Evolutionary conservation across 805 yeast species (phyloP).

Genomic region (Candida berthetii): DNA sequence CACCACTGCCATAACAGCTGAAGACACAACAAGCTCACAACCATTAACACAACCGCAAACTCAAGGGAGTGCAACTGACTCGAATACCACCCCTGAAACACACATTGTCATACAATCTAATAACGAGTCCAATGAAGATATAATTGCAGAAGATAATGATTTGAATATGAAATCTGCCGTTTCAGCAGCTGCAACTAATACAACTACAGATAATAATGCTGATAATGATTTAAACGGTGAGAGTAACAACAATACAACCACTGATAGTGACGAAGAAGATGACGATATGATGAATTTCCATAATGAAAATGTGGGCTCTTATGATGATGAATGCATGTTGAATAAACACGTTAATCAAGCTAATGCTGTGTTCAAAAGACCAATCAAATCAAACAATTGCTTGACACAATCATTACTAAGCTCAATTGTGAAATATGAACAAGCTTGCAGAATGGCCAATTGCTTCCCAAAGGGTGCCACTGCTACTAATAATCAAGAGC

Average conservation of each 20-base stretch:
- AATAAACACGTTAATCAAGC: no score
- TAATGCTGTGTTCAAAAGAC: no score
- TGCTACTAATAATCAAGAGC: not conserved
- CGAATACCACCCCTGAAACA: not conserved
- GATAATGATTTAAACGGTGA: no score
- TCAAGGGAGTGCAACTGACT: slow-evolving; percentile 1
- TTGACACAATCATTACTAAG: slow-evolving; percentile 14
- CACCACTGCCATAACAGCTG: not conserved
- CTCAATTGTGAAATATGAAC: slow-evolving; percentile 15
- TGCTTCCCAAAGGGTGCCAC: not conserved
- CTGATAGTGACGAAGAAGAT: no score
- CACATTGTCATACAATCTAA: not conserved
- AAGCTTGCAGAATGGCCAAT: slow-evolving; percentile 1
- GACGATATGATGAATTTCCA: no score
- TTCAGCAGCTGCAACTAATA: not conserved
- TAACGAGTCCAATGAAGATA: not conserved
- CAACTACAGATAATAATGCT: not conserved
- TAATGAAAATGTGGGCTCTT: no score
- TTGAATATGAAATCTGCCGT: not conserved
- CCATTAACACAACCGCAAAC: slow-evolving; percentile 5
- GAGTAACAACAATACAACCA: no score
- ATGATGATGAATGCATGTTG: no score
- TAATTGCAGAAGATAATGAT: not conserved
- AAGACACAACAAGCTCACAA: not conserved
- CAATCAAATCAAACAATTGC: slow-evolving; percentile 1